phyloP scores from a whole-genome alignment of 345 rosid species.

The Acer saccharum region DNA sequence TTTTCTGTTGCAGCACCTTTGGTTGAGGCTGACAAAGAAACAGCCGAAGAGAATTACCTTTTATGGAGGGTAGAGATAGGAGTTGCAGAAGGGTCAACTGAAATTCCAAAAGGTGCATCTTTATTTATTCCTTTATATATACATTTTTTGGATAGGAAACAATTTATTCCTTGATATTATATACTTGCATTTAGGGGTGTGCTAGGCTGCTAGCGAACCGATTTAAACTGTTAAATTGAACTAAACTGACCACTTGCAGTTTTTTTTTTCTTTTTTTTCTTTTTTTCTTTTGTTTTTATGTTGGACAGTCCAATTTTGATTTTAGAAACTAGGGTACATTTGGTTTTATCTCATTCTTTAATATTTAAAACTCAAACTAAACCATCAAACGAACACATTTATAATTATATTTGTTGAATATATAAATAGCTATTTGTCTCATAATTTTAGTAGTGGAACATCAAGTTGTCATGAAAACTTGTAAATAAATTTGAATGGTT shows the following conservation, averaged over 20 bases:
- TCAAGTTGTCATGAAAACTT: background rate
- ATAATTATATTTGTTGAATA: background rate
- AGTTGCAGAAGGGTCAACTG: constrained; percentile 88
- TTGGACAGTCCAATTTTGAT: background rate
- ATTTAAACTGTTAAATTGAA: background rate
- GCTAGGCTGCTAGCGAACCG: background rate
- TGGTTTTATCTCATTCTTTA: background rate
- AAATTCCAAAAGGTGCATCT: constrained; percentile 76
- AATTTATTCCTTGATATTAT: background rate
- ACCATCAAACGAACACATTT: background rate
- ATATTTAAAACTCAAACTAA: background rate
- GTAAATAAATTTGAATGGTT: background rate
- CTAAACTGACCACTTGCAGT: background rate
- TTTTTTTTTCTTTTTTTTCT: too few relatives aligned
- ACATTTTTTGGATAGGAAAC: too few relatives aligned
- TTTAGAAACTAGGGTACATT: background rate
- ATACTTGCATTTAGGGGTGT: background rate
- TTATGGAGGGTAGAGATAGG: constrained; percentile 83
- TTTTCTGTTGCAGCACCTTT: constrained; percentile 66
- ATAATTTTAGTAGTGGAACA: background rate
- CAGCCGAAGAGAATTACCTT: constrained; percentile 64
- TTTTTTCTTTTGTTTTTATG: background rate
- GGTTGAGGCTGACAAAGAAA: constrained; percentile 79
- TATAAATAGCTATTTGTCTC: too few relatives aligned
- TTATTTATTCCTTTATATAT: background rate